Conservation (phyloP, 306 rosid genomes). For the Quercus ilex region DNA sequence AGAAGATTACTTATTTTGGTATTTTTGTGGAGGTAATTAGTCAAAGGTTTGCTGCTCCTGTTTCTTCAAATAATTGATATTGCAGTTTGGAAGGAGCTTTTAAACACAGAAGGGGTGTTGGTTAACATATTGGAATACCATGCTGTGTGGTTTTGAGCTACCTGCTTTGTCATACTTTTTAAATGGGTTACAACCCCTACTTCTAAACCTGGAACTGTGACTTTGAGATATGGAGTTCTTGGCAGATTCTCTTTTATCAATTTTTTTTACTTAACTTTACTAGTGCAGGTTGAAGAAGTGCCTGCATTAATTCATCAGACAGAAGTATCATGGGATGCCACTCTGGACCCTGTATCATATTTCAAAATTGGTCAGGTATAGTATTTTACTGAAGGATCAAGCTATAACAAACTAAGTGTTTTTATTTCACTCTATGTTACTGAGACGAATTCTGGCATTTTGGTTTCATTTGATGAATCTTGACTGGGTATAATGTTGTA, state of each 20-base stretch:
- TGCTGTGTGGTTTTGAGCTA: background rate
- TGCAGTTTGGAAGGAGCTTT: conserved; percentile 9
- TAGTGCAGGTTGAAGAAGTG: conserved; percentile 75
- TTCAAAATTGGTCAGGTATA: conserved; percentile 94
- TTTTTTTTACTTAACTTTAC: conserved; percentile 11
- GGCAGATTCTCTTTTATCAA: conserved; percentile 7
- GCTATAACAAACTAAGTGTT: background rate
- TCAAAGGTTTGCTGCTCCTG: conserved; percentile 17
- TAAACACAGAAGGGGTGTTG: conserved; percentile 8
- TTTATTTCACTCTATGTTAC: background rate
- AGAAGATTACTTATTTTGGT: conserved; percentile 86
- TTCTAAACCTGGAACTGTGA: conserved; percentile 15
- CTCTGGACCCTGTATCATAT: conserved; percentile 64
- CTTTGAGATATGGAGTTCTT: conserved; percentile 5
- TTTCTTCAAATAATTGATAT: conserved; percentile 9
- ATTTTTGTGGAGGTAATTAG: conserved; percentile 82
- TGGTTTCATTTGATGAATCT: conserved; percentile 6
- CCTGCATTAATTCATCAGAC: conserved; percentile 91
- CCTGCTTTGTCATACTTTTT: background rate
- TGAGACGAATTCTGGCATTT: background rate
- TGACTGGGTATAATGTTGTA: background rate
- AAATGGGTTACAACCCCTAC: background rate
- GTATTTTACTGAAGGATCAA: background rate
- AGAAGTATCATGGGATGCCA: conserved; percentile 93
- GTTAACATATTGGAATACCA: conserved; percentile 1